A percentile compares a stretch with the other conserved stretches of the same genome.
phyloP scores from a whole-genome alignment of 2,329 filamentous ascomycete species.

The Talaromyces pinophilus region DNA sequence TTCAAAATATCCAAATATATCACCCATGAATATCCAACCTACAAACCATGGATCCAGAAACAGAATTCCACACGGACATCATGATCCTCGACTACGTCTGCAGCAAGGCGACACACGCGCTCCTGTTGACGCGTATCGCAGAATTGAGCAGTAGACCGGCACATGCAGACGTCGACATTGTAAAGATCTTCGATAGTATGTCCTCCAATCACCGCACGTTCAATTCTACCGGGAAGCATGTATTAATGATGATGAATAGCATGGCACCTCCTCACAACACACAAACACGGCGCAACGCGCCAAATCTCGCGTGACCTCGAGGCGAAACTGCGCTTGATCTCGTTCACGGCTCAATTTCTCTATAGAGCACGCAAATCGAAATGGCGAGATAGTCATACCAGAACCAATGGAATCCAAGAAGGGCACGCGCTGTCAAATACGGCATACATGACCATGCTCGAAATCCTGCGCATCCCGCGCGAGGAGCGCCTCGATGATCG shows the following conservation, averaged over 20 bases:
- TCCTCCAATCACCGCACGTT: background rate
- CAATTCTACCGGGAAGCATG: no score
- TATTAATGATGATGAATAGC: conserved; percentile 31
- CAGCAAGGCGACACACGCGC: conserved; percentile 48
- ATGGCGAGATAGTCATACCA: background rate
- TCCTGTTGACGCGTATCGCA: conserved; percentile 39
- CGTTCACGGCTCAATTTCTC: conserved; percentile 50
- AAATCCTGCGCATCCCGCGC: conserved; percentile 31
- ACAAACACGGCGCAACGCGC: conserved; percentile 38
- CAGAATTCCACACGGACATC: conserved; percentile 52
- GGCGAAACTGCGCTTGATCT: conserved; percentile 53
- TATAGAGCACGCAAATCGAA: conserved; percentile 37
- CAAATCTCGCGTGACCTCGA: conserved; percentile 43
- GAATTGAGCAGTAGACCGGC: conserved; percentile 18
- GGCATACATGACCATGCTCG: conserved; percentile 24
- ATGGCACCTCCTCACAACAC: conserved; percentile 48
- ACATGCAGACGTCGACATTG: conserved; percentile 28
- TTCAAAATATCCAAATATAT: background rate
- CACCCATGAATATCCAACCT: background rate
- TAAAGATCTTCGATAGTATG: conserved; percentile 35
- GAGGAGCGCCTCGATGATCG: conserved; percentile 27
- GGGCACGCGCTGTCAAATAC: background rate
- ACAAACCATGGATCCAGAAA: conserved; percentile 32
- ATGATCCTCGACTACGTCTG: conserved; percentile 60
- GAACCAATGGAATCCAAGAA: background rate